Evolutionary conservation across 2,329 filamentous ascomycete genomes (phyloP), one percentile per base, ranked within the genome.

Genomic region (Aphanoascus verrucosus): DNA sequence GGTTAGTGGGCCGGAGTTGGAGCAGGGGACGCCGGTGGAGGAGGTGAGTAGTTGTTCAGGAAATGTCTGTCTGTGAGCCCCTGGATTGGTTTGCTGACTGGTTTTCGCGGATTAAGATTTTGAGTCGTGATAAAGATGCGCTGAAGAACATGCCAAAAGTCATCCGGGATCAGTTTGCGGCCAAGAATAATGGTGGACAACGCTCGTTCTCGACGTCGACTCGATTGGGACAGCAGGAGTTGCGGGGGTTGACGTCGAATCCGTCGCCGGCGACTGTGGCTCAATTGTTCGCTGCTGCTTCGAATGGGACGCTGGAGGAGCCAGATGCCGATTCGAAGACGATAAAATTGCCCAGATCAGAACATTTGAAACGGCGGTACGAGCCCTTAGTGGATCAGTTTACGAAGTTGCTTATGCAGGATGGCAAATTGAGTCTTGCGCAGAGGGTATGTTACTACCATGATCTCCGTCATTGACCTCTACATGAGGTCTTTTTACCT

Each of bases 341-440:
- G 35, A 37, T 72, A 83, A 53, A 82, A 5, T 74, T 89, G 50
- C 79, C 84, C 8, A 77, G 78, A 54, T 73, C 76, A 28, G 70
- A 76, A 54, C 77, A 87, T 70, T 72, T 91, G 62, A 86, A 89
- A 69, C 77, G 87, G 66, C 82, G 93, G 63, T 94, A 97, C 66
- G 86, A 96, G 65, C 82, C 87, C 1, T 77, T 96, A 6, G 76
- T 97, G 46, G 76, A 85, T 59, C 93, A 96, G 73, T 77, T 97
- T 62, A 95, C 89, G 15, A 90, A 89, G 67, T 76, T 95, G 61
- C 72, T 98, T 58, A 98, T 97, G 91, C 77, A 77, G 62, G 81
- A 97, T 70, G 93, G 93, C 62, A 94, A 96, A 75, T 81, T 94
- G 67, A 85, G 85, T 65, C 79, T 81, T 68, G 93, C 93, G n/a